Evolutionary conservation across 495 filamentous ascomycete genomes (phyloP).

Genomic region (Talaromyces nanjingensis): DNA sequence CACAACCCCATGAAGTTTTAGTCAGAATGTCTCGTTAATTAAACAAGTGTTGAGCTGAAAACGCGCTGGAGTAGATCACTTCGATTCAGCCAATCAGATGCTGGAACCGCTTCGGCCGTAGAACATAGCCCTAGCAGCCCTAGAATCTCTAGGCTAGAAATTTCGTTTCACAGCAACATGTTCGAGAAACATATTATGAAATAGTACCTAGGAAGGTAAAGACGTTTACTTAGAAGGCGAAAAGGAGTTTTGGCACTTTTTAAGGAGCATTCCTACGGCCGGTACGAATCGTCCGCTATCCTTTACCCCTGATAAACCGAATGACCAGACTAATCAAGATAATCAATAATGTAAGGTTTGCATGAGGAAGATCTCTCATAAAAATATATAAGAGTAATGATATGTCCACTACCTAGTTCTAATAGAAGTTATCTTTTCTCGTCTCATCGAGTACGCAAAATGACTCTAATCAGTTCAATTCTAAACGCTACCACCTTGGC

Average conservation of each 20-base stretch:
- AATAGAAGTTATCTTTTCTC: background rate
- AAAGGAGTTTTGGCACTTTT: background rate
- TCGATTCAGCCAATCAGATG: background rate
- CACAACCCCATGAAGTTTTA: background rate
- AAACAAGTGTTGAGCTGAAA: background rate
- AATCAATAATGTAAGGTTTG: background rate
- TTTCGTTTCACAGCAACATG: too few species aligned
- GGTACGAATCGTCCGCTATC: background rate
- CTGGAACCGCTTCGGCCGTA: background rate
- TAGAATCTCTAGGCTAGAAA: too few species aligned
- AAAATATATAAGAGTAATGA: background rate
- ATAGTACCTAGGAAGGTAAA: background rate
- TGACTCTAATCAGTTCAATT: background rate
- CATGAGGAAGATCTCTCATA: background rate
- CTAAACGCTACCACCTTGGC: background rate
- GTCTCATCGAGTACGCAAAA: background rate
- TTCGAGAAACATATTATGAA: background rate
- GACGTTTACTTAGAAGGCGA: background rate
- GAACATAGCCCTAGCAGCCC: background rate
- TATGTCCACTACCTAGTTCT: background rate
- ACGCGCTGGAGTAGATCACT: background rate
- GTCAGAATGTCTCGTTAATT: background rate
- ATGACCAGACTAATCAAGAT: background rate
- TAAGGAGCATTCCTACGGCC: background rate
- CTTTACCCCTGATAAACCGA: background rate